Evolutionary conservation across 225 moss, liverwort and hornwort genomes (phyloP), one percentile per base, ranked within the genome.

Genomic region (Neckera pumila): DNA sequence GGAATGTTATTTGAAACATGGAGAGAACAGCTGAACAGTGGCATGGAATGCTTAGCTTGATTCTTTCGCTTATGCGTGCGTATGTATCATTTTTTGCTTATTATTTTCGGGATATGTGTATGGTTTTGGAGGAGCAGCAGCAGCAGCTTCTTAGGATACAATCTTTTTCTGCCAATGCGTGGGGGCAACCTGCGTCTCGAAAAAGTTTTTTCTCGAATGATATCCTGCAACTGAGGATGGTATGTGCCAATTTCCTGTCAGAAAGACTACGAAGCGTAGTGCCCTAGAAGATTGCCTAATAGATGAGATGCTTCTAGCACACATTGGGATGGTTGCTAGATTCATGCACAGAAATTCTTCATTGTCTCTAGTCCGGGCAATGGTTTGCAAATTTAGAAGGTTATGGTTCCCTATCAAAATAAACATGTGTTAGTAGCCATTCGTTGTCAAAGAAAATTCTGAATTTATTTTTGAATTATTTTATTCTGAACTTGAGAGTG

Each of bases 111-210:
- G 82, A 84, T 87, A 26, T 84, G 69, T 76, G 86, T 86, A 60
- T 86, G 88, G 73, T 80, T 86, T 86, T 79, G 88, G 91, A 86
- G 80, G 49, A 91, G 64, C 89, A 91, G 92, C 75, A 84, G 72
- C 63, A 85, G 49, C 59, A 53, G 40, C 69, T 49, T 43, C 62
- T 30, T 12, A 43, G 84, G 59, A 25, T 58, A 58, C 84, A 84
- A 72, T 84, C 72, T 42, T 45, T 23, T 57, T 59, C 84, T 84
- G 45, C 84, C 84, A 59, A 72, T 12, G 22, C 57, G 85, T 72
- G 91, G 89, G 90, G 90, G 67, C 87, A 85, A 87, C 56, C 17
- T 82, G 87, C 82, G 31, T 79, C 71, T 66, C 56, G 60, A 65
- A 90, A 90, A 67, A 27, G 30, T 87, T 62, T 78, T 62, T 59